phyloP scores from a whole-genome alignment of 1,284 basidiomycete species.

The Xanthoconium separans region DNA sequence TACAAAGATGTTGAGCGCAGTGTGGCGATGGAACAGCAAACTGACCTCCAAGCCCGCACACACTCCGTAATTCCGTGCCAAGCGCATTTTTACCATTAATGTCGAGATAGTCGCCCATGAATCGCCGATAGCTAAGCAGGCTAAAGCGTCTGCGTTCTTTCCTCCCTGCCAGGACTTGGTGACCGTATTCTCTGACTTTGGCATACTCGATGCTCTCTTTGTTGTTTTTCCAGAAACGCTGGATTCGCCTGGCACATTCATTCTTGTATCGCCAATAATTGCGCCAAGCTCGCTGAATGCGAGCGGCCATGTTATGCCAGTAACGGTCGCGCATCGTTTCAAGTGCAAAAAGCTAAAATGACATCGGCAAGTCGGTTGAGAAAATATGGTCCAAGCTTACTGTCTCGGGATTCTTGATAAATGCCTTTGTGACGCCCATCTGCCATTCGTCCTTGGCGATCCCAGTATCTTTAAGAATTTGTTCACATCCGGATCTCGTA shows the following conservation, averaged over 20 bases:
- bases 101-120: constrained; percentile 96
- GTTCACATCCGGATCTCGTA: constrained; percentile 87
- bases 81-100: constrained; percentile 80
- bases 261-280: constrained; percentile 95
- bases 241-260: constrained; percentile 94
- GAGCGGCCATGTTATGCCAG: constrained; percentile 99
- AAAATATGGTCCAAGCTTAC: constrained; percentile 42
- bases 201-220: constrained; percentile 91
- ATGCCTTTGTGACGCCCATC: constrained; percentile 98
- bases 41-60: constrained; percentile 76
- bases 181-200: constrained; percentile 90
- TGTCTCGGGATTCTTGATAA: constrained; percentile 99
- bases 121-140: constrained; percentile 91
- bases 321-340: constrained; percentile 99
- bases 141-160: constrained; percentile 96
- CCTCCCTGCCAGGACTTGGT: constrained; percentile 85
- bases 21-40: constrained; percentile 12
- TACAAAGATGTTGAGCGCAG: constrained; percentile 8
- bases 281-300: constrained; percentile 96
- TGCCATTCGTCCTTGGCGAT: constrained; percentile 99
- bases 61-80: constrained; percentile 76
- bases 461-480: constrained; percentile 92
- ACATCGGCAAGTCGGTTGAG: constrained; percentile 1
- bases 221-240: constrained; percentile 98
- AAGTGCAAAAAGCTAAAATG: constrained; percentile 84